Evolutionary conservation across 2,329 filamentous ascomycete genomes (phyloP), one percentile per base, ranked within the genome.

Genomic region (Stemphylium beticola): DNA sequence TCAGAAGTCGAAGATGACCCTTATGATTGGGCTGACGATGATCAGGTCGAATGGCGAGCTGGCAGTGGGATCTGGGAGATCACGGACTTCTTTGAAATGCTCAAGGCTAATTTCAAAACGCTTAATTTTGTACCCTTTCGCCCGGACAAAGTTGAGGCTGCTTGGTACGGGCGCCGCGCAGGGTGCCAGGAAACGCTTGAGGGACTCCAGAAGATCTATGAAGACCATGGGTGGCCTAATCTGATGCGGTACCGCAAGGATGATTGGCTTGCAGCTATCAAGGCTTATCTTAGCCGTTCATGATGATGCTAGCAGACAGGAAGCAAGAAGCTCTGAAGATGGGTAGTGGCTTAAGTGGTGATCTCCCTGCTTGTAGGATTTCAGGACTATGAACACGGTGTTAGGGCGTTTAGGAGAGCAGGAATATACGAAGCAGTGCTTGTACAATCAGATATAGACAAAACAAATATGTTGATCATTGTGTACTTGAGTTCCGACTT

Each of bases 171-270:
- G n/a, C n/a, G n/a, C n/a, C n/a, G n/a, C n/a, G n/a, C n/a, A 2
- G 20, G 52, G 6, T 37, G 38, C 11, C 15, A 49, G n/a, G 49
- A 44, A 9, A 40, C 49, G 36, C 32, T 50, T 6, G n/a, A 17
- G 12, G 32, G 11, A 37, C 17, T 62, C 11, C 43, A 53, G 49
- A 31, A 53, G 12, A 56, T 60, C 11, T 60, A 56, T 29, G 34
- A 49, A 7, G 31, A 52, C 18, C 52, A 58, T 36, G 60, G 54
- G 11, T 62, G 57, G 57, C 54, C 54, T 4, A 49, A 58, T 36
- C 7, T 48, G 26, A 20, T 32, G 4, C 24, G 37, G 0, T 61
- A 42, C 45, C 17, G 29, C 15, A 61, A 59, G 17, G 10, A 57
- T 15, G 52, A 36, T 12, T 61, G 58, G 31, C 34, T 34, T 4